These are phyloP conservation scores for Gleditsia sinensis DNA, from an alignment of 306 rosid species.

Conservation along the genomic window DNA sequence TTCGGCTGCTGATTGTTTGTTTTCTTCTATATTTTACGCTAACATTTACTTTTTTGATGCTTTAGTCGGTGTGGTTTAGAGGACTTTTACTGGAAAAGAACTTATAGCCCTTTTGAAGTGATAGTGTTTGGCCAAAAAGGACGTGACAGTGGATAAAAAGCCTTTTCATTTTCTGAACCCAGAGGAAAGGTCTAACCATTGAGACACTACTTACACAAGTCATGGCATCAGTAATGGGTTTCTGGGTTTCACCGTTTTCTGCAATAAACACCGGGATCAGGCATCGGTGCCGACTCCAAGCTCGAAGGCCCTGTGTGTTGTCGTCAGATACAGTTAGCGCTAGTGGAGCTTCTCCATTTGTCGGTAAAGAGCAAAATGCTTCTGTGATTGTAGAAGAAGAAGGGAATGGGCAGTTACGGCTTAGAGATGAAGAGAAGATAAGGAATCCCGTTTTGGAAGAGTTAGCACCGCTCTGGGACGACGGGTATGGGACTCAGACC, in stretches of 20 bases:
- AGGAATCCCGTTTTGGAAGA: constrained; percentile 27
- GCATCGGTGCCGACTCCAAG: constrained; percentile 33
- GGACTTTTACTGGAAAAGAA: not conserved
- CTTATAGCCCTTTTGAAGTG: no score
- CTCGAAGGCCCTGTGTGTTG: constrained; percentile 41
- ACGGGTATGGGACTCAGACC: constrained; percentile 77
- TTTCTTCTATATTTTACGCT: not conserved
- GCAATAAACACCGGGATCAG: constrained; percentile 17
- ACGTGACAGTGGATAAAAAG: no score
- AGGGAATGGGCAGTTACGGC: constrained; percentile 40
- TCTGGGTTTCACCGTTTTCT: constrained; percentile 41
- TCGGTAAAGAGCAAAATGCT: constrained; percentile 43
- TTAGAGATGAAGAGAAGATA: constrained; percentile 25
- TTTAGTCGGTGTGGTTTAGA: not conserved
- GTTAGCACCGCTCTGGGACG: constrained; percentile 76
- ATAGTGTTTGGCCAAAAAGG: no score
- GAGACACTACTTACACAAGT: not conserved
- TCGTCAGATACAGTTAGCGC: constrained; percentile 49
- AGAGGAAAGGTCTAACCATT: not conserved
- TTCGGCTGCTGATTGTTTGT: not conserved
- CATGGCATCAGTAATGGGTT: constrained; percentile 59
- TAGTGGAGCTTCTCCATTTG: constrained; percentile 44
- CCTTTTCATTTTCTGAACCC: no score
- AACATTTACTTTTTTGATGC: not conserved
- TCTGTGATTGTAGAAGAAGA: constrained; percentile 32